phyloP scores from a whole-genome alignment of 352 stramenopile species.

The Phytophthora kernoviae region DNA sequence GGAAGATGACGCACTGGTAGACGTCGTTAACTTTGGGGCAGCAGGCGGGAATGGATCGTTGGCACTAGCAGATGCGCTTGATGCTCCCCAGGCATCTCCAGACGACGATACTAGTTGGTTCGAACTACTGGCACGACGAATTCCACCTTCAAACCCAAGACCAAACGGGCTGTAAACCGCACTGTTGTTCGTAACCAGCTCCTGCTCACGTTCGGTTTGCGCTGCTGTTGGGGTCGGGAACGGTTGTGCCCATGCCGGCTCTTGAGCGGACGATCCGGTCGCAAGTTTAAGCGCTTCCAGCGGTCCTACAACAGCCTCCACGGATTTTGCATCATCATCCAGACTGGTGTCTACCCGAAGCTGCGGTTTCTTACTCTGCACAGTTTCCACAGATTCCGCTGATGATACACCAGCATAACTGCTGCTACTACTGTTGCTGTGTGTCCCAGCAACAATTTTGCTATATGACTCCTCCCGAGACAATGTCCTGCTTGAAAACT shows the following conservation, averaged over 20 bases:
- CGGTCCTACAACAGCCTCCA: slow-evolving; percentile 51
- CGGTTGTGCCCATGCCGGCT: slow-evolving; percentile 71
- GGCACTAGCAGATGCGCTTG: slow-evolving; percentile 14
- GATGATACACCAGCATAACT: slow-evolving; percentile 7
- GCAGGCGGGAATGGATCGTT: slow-evolving; percentile 23
- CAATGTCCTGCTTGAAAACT: slow-evolving; percentile 15
- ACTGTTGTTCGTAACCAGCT: slow-evolving; percentile 10
- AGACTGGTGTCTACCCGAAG: slow-evolving; percentile 59
- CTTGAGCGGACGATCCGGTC: slow-evolving; percentile 60
- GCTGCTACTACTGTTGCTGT: slow-evolving; percentile 17
- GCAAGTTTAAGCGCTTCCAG: slow-evolving; percentile 76
- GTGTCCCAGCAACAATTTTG: slow-evolving; percentile 50
- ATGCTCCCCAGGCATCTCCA: slow-evolving; percentile 33
- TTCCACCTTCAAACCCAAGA: slow-evolving; percentile 71
- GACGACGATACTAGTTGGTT: slow-evolving; percentile 1
- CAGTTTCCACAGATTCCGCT: slow-evolving; percentile 17
- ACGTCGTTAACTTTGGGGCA: slow-evolving; percentile 7
- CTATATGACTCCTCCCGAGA: slow-evolving; percentile 47
- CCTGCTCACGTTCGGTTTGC: slow-evolving; percentile 41
- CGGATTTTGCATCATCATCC: slow-evolving; percentile 26
- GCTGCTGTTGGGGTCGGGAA: slow-evolving; percentile 59
- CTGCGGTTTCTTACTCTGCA: slow-evolving; percentile 36
- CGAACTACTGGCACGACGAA: slow-evolving; percentile 41
- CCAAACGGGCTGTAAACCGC: slow-evolving; percentile 75
- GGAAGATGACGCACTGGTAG: slow-evolving; percentile 47